A percentile compares a stretch with the other conserved stretches of the same genome.
Evolutionary conservation across 2,329 filamentous ascomycete genomes (phyloP).

Genomic region (Aureobasidium leucospermi): DNA sequence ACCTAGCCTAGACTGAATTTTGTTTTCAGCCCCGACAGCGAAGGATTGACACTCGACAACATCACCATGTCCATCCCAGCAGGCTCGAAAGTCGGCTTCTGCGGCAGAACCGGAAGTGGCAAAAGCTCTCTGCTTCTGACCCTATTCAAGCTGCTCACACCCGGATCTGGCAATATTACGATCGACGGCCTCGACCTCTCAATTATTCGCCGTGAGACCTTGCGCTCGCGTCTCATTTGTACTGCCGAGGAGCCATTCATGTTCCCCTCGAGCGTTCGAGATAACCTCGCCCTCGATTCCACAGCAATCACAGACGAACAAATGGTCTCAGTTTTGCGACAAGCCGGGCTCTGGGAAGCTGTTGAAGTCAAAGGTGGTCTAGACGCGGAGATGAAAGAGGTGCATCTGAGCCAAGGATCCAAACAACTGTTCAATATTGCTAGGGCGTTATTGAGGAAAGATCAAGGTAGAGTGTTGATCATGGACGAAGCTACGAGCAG

Average conservation of each 20-base stretch:
- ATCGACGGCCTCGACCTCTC: conserved; percentile 44
- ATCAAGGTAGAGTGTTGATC: conserved; percentile 33
- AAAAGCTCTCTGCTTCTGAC: conserved; percentile 45
- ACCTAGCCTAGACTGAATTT: neutral
- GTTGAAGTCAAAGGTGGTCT: conserved; percentile 29
- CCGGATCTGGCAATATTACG: conserved; percentile 35
- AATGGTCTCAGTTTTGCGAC: conserved; percentile 36
- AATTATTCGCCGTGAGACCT: conserved; percentile 33
- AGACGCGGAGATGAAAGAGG: conserved; percentile 27
- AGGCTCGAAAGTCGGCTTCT: conserved; percentile 44
- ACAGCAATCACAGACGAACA: conserved; percentile 29
- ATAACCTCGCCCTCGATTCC: conserved; percentile 41
- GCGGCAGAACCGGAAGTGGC: conserved; percentile 48
- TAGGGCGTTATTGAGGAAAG: conserved; percentile 35
- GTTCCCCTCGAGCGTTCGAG: conserved; percentile 39
- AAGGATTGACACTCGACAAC: conserved; percentile 30
- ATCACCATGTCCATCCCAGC: conserved; percentile 40
- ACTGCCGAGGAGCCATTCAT: conserved; percentile 48
- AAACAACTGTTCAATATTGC: conserved; percentile 45
- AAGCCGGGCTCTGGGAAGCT: conserved; percentile 34
- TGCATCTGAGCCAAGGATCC: conserved; percentile 39
- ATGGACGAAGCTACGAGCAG: conserved; percentile 23
- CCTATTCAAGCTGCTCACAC: conserved; percentile 44
- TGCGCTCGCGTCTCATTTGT: conserved; percentile 38
- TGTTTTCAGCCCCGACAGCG: neutral